Evolutionary conservation across 1,284 basidiomycete species (phyloP), one percentile per base, ranked within the genome.

Genomic region (Mycosarcoma mackinlayi): DNA sequence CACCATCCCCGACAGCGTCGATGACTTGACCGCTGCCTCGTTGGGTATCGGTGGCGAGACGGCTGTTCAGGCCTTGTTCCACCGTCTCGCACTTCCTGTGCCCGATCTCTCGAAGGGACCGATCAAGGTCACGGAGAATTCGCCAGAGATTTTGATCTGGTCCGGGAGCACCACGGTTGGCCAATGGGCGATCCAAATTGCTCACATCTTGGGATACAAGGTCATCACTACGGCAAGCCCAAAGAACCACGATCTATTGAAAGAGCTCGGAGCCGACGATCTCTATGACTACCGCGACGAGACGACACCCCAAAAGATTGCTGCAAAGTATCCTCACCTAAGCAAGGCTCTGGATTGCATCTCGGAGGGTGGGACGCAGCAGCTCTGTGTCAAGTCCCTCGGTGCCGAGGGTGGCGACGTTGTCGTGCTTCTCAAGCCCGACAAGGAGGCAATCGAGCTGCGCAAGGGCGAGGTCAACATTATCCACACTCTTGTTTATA

Each of bases 141-240:
- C 68, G 16, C 68, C 59, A 7, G 69, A 75, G 67, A 50, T 82
- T n/a, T 62, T 82, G 13, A 80, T 89, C 23, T 89, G 88, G 50
- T 86, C 86, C 16, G 87, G 88, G 10, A 83, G 88, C 5, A 87
- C 86, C n/a, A 76, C 86, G 16, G 82, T 82, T 0, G 88, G 87
- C 4, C 85, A 87, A 59, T 86, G 83, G 55, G 78, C 77, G n/a
- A 67, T 82, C 33, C 79, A 82, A 61, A 51, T 80, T 18, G 85
- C 81, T 13, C 80, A 79, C 28, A 68, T 82, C 16, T 70, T 81
- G 1, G 84, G 85, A 0, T 88, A 87, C 83, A 86, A 77, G 23
- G 84, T 86, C 46, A 77, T 85, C 65, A 74, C 83, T n/a, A 85
- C 84, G 11, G 84, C 84, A 9, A 85, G 85, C 30, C 78, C 76